phyloP scores from a whole-genome alignment of 306 rosid species.

The Lablab purpureus region DNA sequence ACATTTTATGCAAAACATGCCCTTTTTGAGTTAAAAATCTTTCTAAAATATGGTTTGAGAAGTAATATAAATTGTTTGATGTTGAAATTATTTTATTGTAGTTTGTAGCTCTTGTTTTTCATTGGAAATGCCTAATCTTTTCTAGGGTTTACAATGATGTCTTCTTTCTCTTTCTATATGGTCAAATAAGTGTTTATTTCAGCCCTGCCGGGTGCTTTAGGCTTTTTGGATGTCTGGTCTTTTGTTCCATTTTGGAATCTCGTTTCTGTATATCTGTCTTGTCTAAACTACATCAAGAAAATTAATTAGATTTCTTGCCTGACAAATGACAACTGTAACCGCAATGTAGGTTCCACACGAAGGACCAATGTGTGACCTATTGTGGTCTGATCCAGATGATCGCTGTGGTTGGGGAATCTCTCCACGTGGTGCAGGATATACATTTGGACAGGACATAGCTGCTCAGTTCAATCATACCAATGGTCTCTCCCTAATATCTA shows the following conservation, averaged over 20 bases:
- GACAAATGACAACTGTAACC: slow-evolving; percentile 14
- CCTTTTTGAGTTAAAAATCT: slow-evolving; percentile 5
- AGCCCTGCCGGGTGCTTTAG: slow-evolving; percentile 20
- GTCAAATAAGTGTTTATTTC: slow-evolving; percentile 21
- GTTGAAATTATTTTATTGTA: slow-evolving; percentile 25
- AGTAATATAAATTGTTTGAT: slow-evolving; percentile 11
- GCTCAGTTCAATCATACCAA: slow-evolving; percentile 92
- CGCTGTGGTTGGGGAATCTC: slow-evolving; percentile 99
- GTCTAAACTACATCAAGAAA: not conserved
- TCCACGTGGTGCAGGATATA: slow-evolving; percentile 99
- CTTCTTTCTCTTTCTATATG: slow-evolving; percentile 14
- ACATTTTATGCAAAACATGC: slow-evolving; percentile 24
- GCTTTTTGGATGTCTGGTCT: slow-evolving; percentile 34
- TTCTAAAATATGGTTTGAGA: slow-evolving; percentile 5
- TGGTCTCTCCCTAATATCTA: slow-evolving; percentile 93
- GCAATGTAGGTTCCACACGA: slow-evolving; percentile 90
- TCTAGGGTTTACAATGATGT: slow-evolving; percentile 20
- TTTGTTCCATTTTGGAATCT: not conserved
- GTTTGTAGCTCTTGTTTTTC: slow-evolving; percentile 16
- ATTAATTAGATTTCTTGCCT: slow-evolving; percentile 33
- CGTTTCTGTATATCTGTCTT: slow-evolving; percentile 7
- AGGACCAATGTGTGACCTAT: slow-evolving; percentile 99
- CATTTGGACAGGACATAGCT: slow-evolving; percentile 99
- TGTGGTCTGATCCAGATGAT: slow-evolving; percentile 99
- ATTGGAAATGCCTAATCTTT: slow-evolving; percentile 16